phyloP scores from a whole-genome alignment of 257 asterid species.

The Ballota nigra region DNA sequence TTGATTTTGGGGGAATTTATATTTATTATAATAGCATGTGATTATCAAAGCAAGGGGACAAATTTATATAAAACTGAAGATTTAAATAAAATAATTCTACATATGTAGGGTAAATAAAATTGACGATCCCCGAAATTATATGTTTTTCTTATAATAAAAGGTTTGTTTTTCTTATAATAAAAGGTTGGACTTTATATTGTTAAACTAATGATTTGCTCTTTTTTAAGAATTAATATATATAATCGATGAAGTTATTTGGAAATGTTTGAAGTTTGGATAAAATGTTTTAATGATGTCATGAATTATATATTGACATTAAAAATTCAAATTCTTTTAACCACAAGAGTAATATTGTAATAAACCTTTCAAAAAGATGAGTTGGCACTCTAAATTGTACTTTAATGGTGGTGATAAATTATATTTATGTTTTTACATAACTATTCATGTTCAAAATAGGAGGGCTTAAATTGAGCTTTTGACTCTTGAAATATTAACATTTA shows the following conservation, averaged over 20 bases:
- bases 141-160: no score
- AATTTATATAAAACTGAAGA: not conserved
- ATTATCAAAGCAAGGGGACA: no score
- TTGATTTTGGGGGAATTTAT: no score
- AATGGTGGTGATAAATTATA: slow-evolving; percentile 36
- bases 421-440: slow-evolving; percentile 33
- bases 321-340: not conserved
- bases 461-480: slow-evolving; percentile 47
- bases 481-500: slow-evolving; percentile 33
- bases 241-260: no score
- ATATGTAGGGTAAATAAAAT: no score
- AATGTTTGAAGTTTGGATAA: not conserved
- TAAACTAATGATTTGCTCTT: not conserved
- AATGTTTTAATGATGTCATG: not conserved
- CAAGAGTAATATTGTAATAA: not conserved
- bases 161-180: no score
- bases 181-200: not conserved
- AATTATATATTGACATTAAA: not conserved
- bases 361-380: slow-evolving; percentile 16
- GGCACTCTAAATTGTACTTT: slow-evolving; percentile 25
- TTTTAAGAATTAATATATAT: not conserved
- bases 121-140: no score
- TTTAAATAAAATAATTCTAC: no score
- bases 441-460: slow-evolving; percentile 25
- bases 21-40: not conserved